Base-by-base conservation (phyloP, 768 basidiomycete genomes). In the Panus rudis region DNA sequence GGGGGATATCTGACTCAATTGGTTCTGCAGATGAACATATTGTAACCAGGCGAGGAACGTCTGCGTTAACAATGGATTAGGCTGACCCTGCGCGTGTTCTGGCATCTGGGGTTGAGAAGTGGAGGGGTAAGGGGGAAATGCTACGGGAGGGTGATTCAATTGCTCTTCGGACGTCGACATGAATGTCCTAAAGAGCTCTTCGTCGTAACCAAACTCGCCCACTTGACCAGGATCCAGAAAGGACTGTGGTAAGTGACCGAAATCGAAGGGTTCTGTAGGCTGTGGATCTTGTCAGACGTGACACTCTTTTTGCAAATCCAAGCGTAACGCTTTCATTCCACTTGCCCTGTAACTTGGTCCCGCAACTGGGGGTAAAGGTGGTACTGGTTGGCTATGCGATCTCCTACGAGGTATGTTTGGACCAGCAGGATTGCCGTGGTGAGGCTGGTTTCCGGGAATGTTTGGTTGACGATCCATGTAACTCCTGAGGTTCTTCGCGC, bases 21-120 rank as follows among this genome's bases (percentile, higher is more conserved):
- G 53, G 27, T 37, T 43, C 43, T 54, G 53, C 39, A 52, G 40
- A 21, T 54, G 53, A 47, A 58, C 46, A n/a, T 45, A 55, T 28
- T 60, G 56, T 41, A 60, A 49, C 53, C 51, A 57, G 8, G 58
- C 54, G 27, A 60, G 38, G 42, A 60, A 56, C 23, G 56, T 50
- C 33, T 57, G 51, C 22, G 53, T 52, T 26, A 57, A 22, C 37
- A 52, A 46, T 11, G 58, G 55, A 34, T 53, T 53, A 41, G 38
- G 42, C 17, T 40, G 39, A 27, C 39, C 13, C 38, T 16, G 16
- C 46, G 22, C 27, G 24, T n/a, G 37, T 20, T 28, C 22, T 23
- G 48, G 28, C 10, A 39, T 26, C 16, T 11, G 38, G 6, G 48
- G 44, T 40, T 42, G 30, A 21, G 22, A 32, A 37, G 20, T 35